Percentiles rank a stretch among this genome's conserved stretches.
phyloP scores from a whole-genome alignment of 805 yeast species.

The Sporopachydermia lactativora region DNA sequence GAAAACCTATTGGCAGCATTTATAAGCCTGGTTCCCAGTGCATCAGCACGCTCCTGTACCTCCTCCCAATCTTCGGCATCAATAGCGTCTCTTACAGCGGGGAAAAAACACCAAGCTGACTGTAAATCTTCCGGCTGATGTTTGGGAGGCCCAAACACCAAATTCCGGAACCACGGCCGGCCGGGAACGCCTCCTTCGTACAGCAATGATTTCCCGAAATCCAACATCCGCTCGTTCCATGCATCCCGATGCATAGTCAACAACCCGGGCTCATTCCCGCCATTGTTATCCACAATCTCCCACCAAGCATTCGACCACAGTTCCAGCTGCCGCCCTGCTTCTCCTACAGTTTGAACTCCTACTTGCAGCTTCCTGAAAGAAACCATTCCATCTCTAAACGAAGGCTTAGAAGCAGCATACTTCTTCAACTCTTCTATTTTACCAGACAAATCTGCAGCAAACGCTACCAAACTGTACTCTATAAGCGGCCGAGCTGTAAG shows the following conservation, averaged over 20 bases:
- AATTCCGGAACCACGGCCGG: slow-evolving; percentile 55
- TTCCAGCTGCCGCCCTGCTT: slow-evolving; percentile 21
- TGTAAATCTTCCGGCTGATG: slow-evolving; percentile 33
- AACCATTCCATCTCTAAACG: slow-evolving; percentile 17
- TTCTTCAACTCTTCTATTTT: slow-evolving; percentile 29
- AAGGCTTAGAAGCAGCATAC: slow-evolving; percentile 33
- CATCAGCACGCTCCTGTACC: slow-evolving; percentile 41
- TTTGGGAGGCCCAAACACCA: slow-evolving; percentile 54
- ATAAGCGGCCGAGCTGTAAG: background rate
- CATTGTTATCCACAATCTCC: slow-evolving; percentile 31
- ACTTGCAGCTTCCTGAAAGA: slow-evolving; percentile 5
- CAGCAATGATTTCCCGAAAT: slow-evolving; percentile 35
- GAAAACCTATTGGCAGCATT: slow-evolving; percentile 18
- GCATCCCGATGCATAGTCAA: slow-evolving; percentile 61
- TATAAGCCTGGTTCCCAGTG: slow-evolving; percentile 23
- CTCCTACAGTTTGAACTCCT: slow-evolving; percentile 7
- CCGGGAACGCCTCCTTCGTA: slow-evolving; percentile 28
- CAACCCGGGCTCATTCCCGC: slow-evolving; percentile 60
- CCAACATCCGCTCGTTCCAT: slow-evolving; percentile 58
- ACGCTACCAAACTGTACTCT: background rate
- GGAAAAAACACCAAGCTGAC: slow-evolving; percentile 53
- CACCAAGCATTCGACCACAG: slow-evolving; percentile 55
- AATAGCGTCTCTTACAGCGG: slow-evolving; percentile 60
- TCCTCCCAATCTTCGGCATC: slow-evolving; percentile 30
- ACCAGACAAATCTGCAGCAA: background rate